Conservation (phyloP, 2,329 filamentous ascomycete species). For the Epicoccum sorghinum region DNA sequence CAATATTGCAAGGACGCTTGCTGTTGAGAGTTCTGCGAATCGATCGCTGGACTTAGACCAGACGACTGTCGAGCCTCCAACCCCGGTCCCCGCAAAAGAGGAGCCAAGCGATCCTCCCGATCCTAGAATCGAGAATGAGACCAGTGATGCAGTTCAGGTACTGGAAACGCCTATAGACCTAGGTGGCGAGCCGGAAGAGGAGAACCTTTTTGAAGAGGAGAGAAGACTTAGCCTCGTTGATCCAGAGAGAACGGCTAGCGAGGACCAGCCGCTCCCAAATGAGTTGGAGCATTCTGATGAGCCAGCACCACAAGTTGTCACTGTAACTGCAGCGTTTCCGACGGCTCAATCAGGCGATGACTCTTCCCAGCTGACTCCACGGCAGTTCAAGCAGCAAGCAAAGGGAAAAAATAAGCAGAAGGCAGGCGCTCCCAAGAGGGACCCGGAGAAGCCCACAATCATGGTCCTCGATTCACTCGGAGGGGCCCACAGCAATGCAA, state of each 20-base stretch:
- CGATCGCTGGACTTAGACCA: neutral
- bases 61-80: neutral
- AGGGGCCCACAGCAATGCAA: constrained; percentile 63
- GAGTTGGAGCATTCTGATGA: neutral
- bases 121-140: neutral
- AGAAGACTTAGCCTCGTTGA: constrained; percentile 29
- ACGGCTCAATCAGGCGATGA: neutral
- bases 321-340: neutral
- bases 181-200: constrained; percentile 14
- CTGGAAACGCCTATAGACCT: neutral
- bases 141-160: neutral
- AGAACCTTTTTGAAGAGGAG: constrained; percentile 31
- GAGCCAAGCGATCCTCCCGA: neutral
- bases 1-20: constrained; percentile 57
- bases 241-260: constrained; percentile 17
- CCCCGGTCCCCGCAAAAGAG: neutral
- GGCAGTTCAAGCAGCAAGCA: neutral
- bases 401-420: constrained; percentile 31
- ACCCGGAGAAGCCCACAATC: constrained; percentile 64
- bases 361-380: neutral
- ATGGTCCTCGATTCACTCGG: constrained; percentile 88
- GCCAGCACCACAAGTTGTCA: too few species aligned
- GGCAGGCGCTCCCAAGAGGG: constrained; percentile 34
- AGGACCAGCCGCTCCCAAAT: neutral
- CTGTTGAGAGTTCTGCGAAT: constrained; percentile 19